These are phyloP conservation scores for Atkinsonella texensis DNA, from an alignment of 2,329 filamentous ascomycete genomes.

Conservation along the genomic window DNA sequence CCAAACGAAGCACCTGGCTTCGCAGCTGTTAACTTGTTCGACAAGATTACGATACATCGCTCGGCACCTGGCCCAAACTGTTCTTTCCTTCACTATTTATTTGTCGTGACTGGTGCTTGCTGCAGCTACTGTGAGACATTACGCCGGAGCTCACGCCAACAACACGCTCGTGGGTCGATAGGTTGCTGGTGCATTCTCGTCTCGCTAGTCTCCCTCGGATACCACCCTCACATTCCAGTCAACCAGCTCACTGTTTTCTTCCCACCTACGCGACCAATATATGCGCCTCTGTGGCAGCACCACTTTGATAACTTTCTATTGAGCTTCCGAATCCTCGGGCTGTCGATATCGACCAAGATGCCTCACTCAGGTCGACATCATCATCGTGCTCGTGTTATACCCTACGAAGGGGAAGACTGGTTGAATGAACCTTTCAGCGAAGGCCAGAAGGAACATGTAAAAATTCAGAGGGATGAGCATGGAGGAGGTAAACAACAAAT, in stretches of 20 bases:
- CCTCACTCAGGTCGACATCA: conserved; percentile 16
- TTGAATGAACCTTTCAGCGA: background rate
- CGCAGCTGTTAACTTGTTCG: background rate
- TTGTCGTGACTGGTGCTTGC: background rate
- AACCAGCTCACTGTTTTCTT: conserved; percentile 6
- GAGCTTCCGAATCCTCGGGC: background rate
- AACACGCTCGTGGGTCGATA: conserved; percentile 14
- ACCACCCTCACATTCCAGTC: conserved; percentile 18
- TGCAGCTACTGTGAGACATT: conserved; percentile 6
- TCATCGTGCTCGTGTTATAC: conserved; percentile 9
- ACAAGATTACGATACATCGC: conserved; percentile 1
- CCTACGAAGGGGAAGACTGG: conserved; percentile 1
- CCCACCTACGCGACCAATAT: conserved; percentile 7
- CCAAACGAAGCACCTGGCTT: background rate
- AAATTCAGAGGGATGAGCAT: background rate
- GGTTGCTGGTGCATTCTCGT: conserved; percentile 14
- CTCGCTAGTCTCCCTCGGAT: conserved; percentile 15
- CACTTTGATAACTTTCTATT: background rate
- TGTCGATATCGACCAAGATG: conserved; percentile 14
- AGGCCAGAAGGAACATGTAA: background rate
- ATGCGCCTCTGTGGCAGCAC: conserved; percentile 5
- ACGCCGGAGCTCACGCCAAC: conserved; percentile 6
- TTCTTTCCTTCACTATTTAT: conserved; percentile 2
- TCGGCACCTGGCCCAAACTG: conserved; percentile 17
- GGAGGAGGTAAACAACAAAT: conserved; percentile 2